These are phyloP conservation scores for Fusarium dimerum DNA, from an alignment of 2,329 filamentous ascomycete species.

Conservation along the genomic window DNA sequence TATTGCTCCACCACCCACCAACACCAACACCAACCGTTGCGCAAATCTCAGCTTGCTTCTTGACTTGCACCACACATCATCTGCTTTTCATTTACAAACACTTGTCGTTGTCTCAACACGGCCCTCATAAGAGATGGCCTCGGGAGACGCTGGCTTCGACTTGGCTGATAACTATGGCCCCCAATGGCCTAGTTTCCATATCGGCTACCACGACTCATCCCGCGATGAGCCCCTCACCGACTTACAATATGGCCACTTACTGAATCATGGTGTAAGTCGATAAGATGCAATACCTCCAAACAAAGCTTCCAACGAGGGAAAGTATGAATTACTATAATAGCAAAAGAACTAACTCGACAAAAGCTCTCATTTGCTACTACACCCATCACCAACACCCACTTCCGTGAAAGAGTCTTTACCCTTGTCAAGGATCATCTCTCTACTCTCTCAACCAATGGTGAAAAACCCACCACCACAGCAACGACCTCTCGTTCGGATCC, in stretches of 20 bases:
- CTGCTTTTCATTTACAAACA: conserved; percentile 1
- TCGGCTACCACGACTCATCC: conserved; percentile 73
- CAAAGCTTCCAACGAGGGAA: not conserved
- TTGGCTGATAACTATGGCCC: conserved; percentile 29
- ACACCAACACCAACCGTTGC: not conserved
- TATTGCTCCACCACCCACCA: conserved; percentile 23
- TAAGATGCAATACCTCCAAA: conserved; percentile 5
- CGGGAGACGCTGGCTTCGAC: conserved; percentile 19
- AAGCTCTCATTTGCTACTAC: conserved; percentile 80
- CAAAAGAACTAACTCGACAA: conserved; percentile 19
- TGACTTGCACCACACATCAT: not conserved
- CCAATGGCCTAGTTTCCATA: conserved; percentile 56
- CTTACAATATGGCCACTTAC: conserved; percentile 64
- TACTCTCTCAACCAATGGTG: conserved; percentile 43
- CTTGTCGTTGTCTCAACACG: not conserved
- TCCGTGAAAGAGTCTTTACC: conserved; percentile 67
- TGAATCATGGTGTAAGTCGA: conserved; percentile 66
- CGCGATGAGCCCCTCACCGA: conserved; percentile 62
- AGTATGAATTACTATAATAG: not conserved
- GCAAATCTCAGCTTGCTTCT: conserved; percentile 28
- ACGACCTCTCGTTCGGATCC: conserved; percentile 55
- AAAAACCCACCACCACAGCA: conserved; percentile 39
- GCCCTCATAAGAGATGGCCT: conserved; percentile 24
- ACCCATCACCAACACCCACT: conserved; percentile 74
- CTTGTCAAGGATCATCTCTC: conserved; percentile 59